Evolutionary conservation across 768 basidiomycete species (phyloP), one percentile per base, ranked within the genome.

Genomic region (Auricularia heimuer): DNA sequence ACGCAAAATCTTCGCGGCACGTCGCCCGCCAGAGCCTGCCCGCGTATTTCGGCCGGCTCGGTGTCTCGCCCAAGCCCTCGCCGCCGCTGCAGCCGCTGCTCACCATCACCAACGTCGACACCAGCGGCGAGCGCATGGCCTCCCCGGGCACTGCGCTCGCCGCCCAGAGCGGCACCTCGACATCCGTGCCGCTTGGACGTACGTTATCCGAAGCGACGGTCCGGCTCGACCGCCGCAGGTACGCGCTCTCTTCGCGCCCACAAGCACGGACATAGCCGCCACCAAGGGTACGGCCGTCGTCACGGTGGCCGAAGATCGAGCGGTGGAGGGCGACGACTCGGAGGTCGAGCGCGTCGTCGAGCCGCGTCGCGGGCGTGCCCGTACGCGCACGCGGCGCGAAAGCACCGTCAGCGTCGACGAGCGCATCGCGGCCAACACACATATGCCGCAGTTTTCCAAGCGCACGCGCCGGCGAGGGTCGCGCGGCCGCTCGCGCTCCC

Each of bases 361-460:
- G 34, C 56, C 56, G 8, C 56, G 14, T 1, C 56, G 56, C 12
- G 56, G 56, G 8, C 56, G 56, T 34, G 56, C 56, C 4, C 56
- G 56, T 29, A 60, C 21, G 11, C 56, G 56, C 24, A 60, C 56
- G 4, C 21, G 56, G 12, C 56, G 56, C 18, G 56, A 60, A 29
- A 60, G 56, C 56, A 60, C 56, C 10, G 47, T 51, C 47, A 51
- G 47, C 47, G 47, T 51, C 47, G 47, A 51, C 47, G 47, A 51
- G 47, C 47, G 47, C 47, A 21, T 51, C 47, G 47, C 21, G 47
- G 47, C 18, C 6, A 10, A 11, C 10, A 18, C 47, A 21, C 47
- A 51, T 18, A 21, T 51, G 14, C 47, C 7, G 47, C 47, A 8
- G 47, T 51, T 51, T 21, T 51, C 47, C 18, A 51, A 51, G 47